Evolutionary conservation across 345 rosid genomes (phyloP).

Genomic region (Angophora floribunda): DNA sequence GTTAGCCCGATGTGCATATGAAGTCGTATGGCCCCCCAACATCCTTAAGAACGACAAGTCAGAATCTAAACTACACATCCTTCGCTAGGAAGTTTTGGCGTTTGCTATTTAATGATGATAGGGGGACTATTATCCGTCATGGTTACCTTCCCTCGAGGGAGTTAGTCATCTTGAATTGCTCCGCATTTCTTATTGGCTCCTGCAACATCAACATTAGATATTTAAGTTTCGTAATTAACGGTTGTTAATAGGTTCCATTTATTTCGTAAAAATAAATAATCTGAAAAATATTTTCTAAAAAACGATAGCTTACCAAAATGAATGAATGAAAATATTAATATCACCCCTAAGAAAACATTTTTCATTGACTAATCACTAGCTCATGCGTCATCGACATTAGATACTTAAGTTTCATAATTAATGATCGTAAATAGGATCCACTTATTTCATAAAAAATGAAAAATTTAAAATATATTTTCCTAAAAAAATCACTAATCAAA

Average conservation of each 20-base stretch:
- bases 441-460: too few relatives aligned
- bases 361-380: too few relatives aligned
- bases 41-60: background rate
- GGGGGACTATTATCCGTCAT: fast-evolving
- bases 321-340: too few relatives aligned
- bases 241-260: background rate
- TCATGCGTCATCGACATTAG: too few relatives aligned
- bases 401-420: too few relatives aligned
- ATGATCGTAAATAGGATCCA: too few relatives aligned
- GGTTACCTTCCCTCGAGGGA: background rate
- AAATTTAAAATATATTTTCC: too few relatives aligned
- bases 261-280: fast-evolving
- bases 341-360: too few relatives aligned
- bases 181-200: background rate
- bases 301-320: too few relatives aligned
- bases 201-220: background rate
- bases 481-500: too few relatives aligned
- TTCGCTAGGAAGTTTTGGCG: background rate
- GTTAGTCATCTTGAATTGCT: background rate
- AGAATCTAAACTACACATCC: background rate
- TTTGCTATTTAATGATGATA: background rate
- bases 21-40: background rate
- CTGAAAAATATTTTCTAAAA: background rate
- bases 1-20: background rate
- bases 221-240: fast-evolving